These are phyloP conservation scores for Glycine soja DNA, from an alignment of 306 rosid species.

Conservation along the genomic window DNA sequence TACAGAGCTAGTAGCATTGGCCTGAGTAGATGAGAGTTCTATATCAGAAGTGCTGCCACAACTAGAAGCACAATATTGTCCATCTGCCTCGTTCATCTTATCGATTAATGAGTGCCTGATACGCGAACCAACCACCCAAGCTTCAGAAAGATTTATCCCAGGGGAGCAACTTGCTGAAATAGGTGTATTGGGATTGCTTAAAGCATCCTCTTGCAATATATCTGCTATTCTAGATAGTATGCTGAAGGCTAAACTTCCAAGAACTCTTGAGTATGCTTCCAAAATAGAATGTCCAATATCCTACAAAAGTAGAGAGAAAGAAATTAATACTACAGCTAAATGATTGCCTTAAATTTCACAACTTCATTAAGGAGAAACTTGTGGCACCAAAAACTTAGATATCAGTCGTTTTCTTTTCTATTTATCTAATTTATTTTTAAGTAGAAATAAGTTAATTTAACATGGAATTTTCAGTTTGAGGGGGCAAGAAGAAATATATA, in stretches of 20 bases:
- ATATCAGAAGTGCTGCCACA: constrained; percentile 48
- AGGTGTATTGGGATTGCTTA: constrained; percentile 64
- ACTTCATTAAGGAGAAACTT: not conserved
- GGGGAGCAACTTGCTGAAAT: constrained; percentile 50
- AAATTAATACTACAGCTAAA: constrained; percentile 22
- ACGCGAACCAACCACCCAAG: constrained; percentile 50
- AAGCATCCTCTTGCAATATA: constrained; percentile 71
- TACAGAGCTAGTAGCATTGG: constrained; percentile 52
- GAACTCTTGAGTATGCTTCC: constrained; percentile 86
- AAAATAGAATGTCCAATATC: constrained; percentile 76
- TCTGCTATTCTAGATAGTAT: constrained; percentile 83
- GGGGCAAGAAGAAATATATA: not conserved
- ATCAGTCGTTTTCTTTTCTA: not conserved
- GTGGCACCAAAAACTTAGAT: not conserved
- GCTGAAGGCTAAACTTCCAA: constrained; percentile 80
- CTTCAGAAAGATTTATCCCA: constrained; percentile 46
- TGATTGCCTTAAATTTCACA: constrained; percentile 1
- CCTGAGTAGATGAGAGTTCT: constrained; percentile 48
- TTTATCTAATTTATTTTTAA: not conserved
- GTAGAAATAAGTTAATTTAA: constrained; percentile 1
- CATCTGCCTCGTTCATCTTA: constrained; percentile 51
- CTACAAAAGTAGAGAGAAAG: constrained; percentile 49
- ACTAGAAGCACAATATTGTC: constrained; percentile 44
- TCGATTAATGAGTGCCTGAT: constrained; percentile 54
- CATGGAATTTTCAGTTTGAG: not conserved